Evolutionary conservation across 192 early-diverging fungal species (phyloP).

Genomic region (Chytriomyces sp.): DNA sequence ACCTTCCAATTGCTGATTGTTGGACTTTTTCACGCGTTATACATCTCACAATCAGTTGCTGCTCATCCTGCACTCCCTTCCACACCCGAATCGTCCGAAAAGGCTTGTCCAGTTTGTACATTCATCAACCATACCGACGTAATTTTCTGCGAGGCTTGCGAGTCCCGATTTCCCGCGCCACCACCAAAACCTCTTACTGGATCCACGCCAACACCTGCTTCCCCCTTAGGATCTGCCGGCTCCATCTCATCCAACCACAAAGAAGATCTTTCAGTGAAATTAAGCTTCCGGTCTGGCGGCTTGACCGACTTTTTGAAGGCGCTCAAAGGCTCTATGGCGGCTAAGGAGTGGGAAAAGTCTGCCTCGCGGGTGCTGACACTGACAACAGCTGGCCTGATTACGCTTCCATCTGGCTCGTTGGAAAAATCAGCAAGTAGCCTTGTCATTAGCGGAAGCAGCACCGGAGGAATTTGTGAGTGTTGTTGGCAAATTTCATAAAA

Average conservation of each 20-base stretch:
- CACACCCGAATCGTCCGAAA: conserved; percentile 20
- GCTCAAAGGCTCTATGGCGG: conserved; percentile 63
- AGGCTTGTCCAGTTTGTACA: conserved; percentile 77
- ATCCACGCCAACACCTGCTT: not conserved
- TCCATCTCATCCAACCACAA: not conserved
- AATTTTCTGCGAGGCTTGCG: conserved; percentile 85
- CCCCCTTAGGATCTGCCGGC: conserved; percentile 15
- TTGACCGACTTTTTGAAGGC: conserved; percentile 58
- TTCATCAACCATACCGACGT: conserved; percentile 86
- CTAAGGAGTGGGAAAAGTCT: conserved; percentile 64
- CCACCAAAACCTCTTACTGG: not conserved
- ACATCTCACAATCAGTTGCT: not conserved
- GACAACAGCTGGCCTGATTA: too few species aligned
- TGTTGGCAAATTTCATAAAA: too few species aligned
- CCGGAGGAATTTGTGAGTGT: conserved; percentile 9
- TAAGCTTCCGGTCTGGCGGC: conserved; percentile 83
- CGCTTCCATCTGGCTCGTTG: too few species aligned
- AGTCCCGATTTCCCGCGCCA: conserved; percentile 55
- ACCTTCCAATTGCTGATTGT: too few species aligned
- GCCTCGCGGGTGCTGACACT: too few species aligned
- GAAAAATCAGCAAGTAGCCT: too few species aligned
- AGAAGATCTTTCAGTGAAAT: conserved; percentile 47
- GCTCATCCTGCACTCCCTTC: not conserved
- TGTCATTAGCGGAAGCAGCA: not conserved
- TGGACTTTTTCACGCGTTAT: too few species aligned